phyloP scores from a whole-genome alignment of 345 rosid species.

The Populus tremula region DNA sequence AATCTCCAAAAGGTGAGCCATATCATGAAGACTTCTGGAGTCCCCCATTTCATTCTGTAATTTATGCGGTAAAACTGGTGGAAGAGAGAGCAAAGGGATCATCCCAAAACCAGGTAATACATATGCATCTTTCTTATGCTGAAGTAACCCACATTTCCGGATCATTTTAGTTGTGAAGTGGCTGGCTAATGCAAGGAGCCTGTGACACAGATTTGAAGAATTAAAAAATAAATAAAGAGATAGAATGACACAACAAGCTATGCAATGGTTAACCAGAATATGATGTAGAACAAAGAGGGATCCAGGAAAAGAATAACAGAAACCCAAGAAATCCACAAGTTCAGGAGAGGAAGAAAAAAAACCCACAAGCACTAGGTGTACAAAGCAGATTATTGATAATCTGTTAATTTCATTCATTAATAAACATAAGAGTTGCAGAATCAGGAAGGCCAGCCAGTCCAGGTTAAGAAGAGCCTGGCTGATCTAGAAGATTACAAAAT shows the following conservation, averaged over 20 bases:
- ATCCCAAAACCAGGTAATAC: constrained; percentile 33
- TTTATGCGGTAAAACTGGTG: constrained; percentile 39
- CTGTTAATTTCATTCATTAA: no score
- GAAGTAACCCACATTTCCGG: constrained; percentile 60
- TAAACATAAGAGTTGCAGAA: no score
- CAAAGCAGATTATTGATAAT: no score
- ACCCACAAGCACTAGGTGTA: no score
- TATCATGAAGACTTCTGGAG: constrained; percentile 59
- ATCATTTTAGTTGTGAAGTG: constrained; percentile 82
- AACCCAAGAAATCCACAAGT: neutral
- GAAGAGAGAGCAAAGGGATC: constrained; percentile 47
- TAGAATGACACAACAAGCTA: neutral
- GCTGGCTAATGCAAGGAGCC: constrained; percentile 81
- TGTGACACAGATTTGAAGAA: constrained; percentile 36
- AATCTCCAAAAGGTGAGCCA: constrained; percentile 83
- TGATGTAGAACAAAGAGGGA: neutral
- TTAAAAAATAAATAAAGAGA: neutral
- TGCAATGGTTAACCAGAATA: neutral
- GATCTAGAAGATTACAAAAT: neutral
- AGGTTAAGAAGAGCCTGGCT: neutral
- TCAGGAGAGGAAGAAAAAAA: neutral
- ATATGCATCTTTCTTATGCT: constrained; percentile 51
- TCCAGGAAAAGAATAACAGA: neutral
- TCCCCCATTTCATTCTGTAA: constrained; percentile 37
- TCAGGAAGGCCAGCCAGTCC: neutral